Percentiles rank a stretch among this genome's conserved stretches.
These are phyloP conservation scores for Parsonsia alboflavescens DNA, from an alignment of 257 asterid genomes.

Conservation along the genomic window DNA sequence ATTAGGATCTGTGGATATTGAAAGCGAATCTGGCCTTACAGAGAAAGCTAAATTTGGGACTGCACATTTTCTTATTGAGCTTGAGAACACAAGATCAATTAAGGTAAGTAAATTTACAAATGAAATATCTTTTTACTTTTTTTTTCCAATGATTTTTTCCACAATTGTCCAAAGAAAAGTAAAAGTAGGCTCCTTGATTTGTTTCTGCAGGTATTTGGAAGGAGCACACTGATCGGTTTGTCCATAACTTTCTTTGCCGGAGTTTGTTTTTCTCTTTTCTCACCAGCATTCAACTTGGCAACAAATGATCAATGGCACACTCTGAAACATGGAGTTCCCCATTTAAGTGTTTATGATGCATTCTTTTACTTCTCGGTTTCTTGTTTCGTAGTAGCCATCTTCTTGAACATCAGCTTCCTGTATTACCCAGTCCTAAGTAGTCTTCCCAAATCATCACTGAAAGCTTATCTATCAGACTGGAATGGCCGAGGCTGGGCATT, in stretches of 20 bases:
- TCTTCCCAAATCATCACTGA: conserved; percentile 68
- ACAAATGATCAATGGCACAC: conserved; percentile 93
- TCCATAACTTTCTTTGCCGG: conserved; percentile 82
- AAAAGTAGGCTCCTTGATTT: neutral
- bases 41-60: conserved; percentile 77
- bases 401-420: conserved; percentile 64
- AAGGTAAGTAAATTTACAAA: conserved; percentile 46
- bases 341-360: conserved; percentile 72
- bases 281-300: conserved; percentile 90
- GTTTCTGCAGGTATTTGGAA: conserved; percentile 67
- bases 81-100: conserved; percentile 73
- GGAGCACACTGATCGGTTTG: conserved; percentile 69
- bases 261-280: conserved; percentile 72
- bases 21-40: conserved; percentile 34
- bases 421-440: conserved; percentile 51
- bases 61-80: conserved; percentile 66
- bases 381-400: conserved; percentile 59
- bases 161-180: neutral
- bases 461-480: conserved; percentile 74
- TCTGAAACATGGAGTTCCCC: conserved; percentile 56
- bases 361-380: conserved; percentile 89
- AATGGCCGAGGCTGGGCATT: conserved; percentile 90
- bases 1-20: conserved; percentile 23
- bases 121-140: neutral
- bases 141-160: neutral